These are phyloP conservation scores for Aspergillus sp. DNA, from an alignment of 2,329 filamentous ascomycete species.

Conservation along the genomic window DNA sequence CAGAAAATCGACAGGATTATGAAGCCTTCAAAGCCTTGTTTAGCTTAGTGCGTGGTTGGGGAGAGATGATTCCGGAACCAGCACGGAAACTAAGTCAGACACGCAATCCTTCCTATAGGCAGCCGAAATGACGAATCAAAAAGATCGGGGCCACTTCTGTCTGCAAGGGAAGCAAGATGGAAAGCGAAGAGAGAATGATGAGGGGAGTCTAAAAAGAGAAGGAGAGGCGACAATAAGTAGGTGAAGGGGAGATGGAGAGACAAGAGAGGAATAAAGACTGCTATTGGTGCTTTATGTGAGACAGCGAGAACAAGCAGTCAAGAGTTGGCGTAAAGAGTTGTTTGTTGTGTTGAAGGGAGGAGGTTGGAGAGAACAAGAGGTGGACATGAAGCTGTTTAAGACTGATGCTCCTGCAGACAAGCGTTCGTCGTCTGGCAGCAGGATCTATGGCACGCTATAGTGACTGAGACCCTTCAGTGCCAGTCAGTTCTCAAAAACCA, in stretches of 20 bases:
- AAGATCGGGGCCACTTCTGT: not conserved
- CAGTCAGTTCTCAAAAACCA: not conserved
- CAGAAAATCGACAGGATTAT: not conserved
- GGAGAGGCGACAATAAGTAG: conserved; percentile 11
- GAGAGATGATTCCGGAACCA: not conserved
- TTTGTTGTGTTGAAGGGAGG: not conserved
- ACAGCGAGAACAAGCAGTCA: not conserved
- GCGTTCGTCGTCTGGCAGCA: conserved; percentile 17
- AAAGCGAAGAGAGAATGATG: conserved; percentile 9
- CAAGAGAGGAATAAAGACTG: conserved; percentile 2
- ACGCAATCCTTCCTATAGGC: conserved; percentile 3
- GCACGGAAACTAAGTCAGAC: conserved; percentile 6
- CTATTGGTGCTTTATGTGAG: not conserved
- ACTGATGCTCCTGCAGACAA: conserved; percentile 19
- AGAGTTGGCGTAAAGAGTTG: not conserved
- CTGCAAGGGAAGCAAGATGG: conserved; percentile 3
- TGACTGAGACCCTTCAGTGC: conserved; percentile 9
- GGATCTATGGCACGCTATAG: conserved; percentile 6
- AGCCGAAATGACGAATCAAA: not conserved
- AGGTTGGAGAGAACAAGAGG: not conserved
- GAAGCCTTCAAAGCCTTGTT: not conserved
- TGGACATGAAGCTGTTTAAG: conserved; percentile 15
- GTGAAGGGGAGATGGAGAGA: conserved; percentile 1
- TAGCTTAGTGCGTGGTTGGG: not conserved
- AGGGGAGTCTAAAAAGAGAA: not conserved